Conservation (phyloP, 495 filamentous ascomycete genomes). For the Podospora bellae-mahoneyi region DNA sequence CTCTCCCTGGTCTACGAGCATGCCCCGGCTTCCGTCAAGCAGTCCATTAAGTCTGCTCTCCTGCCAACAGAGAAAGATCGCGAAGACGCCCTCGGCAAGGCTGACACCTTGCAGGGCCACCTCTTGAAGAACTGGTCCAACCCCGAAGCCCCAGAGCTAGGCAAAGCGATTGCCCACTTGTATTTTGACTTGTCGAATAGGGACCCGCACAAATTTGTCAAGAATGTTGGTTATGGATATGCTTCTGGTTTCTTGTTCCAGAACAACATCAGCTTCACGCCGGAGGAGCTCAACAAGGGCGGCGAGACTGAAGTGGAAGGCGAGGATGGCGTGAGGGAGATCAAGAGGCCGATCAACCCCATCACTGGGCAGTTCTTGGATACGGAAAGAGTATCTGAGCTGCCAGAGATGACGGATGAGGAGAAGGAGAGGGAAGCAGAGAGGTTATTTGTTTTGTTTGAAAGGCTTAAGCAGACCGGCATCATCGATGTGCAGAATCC, state of each 20-base stretch:
- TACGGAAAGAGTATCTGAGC: slow-evolving; percentile 56
- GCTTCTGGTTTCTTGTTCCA: slow-evolving; percentile 85
- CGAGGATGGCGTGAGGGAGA: slow-evolving; percentile 2
- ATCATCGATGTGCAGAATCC: slow-evolving; percentile 84
- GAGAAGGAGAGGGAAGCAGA: slow-evolving; percentile 95
- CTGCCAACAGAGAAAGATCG: slow-evolving; percentile 79
- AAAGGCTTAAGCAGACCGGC: slow-evolving; percentile 80
- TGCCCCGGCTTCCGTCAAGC: slow-evolving; percentile 60
- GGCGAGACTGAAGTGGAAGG: slow-evolving; percentile 28
- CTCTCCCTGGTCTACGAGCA: slow-evolving; percentile 69
- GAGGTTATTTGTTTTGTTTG: slow-evolving; percentile 88
- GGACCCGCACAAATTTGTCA: slow-evolving; percentile 66
- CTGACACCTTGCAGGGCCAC: slow-evolving; percentile 68
- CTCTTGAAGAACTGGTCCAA: slow-evolving; percentile 79
- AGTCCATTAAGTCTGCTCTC: slow-evolving; percentile 62
- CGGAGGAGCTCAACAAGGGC: slow-evolving; percentile 60
- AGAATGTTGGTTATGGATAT: slow-evolving; percentile 87
- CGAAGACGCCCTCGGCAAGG: slow-evolving; percentile 71
- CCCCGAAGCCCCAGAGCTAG: slow-evolving; percentile 62
- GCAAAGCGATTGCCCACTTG: slow-evolving; percentile 71
- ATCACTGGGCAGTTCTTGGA: slow-evolving; percentile 84
- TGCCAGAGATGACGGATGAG: slow-evolving; percentile 76
- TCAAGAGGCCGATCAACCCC: slow-evolving; percentile 61
- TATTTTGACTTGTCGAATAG: slow-evolving; percentile 84
- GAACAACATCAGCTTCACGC: slow-evolving; percentile 61